These are phyloP conservation scores for Rhizophora mangle DNA, from an alignment of 345 rosid species.

Conservation along the genomic window DNA sequence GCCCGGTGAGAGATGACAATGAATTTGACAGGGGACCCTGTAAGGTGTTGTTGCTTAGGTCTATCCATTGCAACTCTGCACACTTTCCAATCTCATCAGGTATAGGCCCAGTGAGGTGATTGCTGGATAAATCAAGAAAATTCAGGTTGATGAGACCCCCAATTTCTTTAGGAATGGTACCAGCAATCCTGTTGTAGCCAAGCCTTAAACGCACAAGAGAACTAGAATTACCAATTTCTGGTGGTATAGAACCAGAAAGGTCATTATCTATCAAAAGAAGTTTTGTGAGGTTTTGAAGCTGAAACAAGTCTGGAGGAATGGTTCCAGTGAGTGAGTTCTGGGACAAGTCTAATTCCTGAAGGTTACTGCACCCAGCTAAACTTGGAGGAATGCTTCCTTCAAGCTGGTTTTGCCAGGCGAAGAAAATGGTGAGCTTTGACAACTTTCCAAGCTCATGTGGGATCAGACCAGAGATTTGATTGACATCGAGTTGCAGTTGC, in stretches of 20 bases:
- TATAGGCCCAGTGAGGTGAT: slow-evolving; percentile 58
- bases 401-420: slow-evolving; percentile 90
- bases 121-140: slow-evolving; percentile 74
- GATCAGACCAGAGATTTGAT: slow-evolving; percentile 80
- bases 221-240: slow-evolving; percentile 65
- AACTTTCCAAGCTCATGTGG: slow-evolving; percentile 72
- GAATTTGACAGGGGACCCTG: slow-evolving; percentile 62
- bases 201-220: slow-evolving; percentile 75
- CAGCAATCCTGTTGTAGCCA: slow-evolving; percentile 66
- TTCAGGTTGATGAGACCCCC: slow-evolving; percentile 60
- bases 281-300: slow-evolving; percentile 70
- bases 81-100: slow-evolving; percentile 78
- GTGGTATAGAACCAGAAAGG: slow-evolving; percentile 66
- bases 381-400: slow-evolving; percentile 85
- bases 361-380: slow-evolving; percentile 55
- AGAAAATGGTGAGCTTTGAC: slow-evolving; percentile 61
- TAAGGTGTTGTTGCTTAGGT: slow-evolving; percentile 70
- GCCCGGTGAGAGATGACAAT: slow-evolving; percentile 56
- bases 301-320: slow-evolving; percentile 71
- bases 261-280: slow-evolving; percentile 71
- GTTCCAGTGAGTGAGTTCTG: slow-evolving; percentile 73
- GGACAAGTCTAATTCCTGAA: slow-evolving; percentile 80
- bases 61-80: slow-evolving; percentile 69
- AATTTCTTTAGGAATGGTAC: slow-evolving; percentile 62
- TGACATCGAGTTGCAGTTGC: slow-evolving; percentile 77